phyloP scores from a whole-genome alignment of 169 alveolate species.

The Cryptosporidium meleagridis region DNA sequence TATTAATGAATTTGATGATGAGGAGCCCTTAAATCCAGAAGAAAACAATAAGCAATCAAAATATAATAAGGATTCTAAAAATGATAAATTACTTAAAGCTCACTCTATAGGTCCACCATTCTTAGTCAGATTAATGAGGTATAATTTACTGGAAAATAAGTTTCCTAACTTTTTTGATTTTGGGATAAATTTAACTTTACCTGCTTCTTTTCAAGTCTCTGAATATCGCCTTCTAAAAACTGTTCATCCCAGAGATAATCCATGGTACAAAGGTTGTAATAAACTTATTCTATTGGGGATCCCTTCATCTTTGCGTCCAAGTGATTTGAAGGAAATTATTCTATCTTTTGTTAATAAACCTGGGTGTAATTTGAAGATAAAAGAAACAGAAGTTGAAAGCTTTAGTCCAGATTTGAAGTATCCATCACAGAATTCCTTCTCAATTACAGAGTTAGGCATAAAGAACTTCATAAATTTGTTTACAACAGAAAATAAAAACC shows the following conservation, averaged over 20 bases:
- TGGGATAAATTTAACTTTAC: constrained; percentile 34
- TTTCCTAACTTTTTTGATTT: constrained; percentile 55
- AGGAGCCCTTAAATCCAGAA: neutral
- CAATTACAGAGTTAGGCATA: constrained; percentile 40
- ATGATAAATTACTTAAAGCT: neutral
- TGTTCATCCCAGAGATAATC: constrained; percentile 55
- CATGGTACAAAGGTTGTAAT: constrained; percentile 68
- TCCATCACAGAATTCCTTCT: neutral
- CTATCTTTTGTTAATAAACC: neutral
- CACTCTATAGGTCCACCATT: constrained; percentile 55
- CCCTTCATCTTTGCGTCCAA: constrained; percentile 34
- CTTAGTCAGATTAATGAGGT: constrained; percentile 26
- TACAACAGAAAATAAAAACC: constrained; percentile 38
- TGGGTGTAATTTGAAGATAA: neutral
- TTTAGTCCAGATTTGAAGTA: neutral
- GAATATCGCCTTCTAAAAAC: constrained; percentile 1
- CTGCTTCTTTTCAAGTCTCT: constrained; percentile 41
- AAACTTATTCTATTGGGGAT: constrained; percentile 29
- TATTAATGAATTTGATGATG: constrained; percentile 34
- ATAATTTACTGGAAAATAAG: constrained; percentile 26
- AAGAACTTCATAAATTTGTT: constrained; percentile 21
- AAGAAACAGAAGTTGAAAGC: neutral
- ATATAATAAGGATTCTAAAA: neutral
- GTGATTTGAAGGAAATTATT: constrained; percentile 21
- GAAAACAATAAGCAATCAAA: neutral